phyloP scores from a whole-genome alignment of 106 monocot species.

The Phalaenopsis aphrodite region DNA sequence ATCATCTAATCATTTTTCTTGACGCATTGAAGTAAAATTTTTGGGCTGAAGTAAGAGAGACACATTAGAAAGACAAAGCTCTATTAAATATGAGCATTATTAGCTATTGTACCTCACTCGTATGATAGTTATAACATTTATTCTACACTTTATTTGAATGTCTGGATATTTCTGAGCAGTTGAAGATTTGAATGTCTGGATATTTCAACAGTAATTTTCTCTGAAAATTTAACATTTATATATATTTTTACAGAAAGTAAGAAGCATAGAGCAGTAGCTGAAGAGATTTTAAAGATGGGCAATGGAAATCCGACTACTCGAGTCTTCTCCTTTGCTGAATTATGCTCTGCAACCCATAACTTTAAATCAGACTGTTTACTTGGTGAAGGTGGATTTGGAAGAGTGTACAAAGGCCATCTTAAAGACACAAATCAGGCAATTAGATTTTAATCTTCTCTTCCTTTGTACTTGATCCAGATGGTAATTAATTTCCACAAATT shows the following conservation, averaged over 20 bases:
- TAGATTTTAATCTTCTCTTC: background rate
- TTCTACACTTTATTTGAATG: too few species aligned
- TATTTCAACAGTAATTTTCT: background rate
- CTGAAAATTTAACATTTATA: background rate
- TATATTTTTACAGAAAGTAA: constrained; percentile 17
- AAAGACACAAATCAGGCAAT: constrained; percentile 25
- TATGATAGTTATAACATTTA: too few species aligned
- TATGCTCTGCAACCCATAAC: constrained; percentile 12
- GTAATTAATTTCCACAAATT: background rate
- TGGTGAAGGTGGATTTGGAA: constrained; percentile 32
- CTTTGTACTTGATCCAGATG: too few species aligned
- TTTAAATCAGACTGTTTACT: constrained; percentile 18
- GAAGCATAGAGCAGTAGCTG: constrained; percentile 14
- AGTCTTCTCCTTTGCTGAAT: constrained; percentile 16
- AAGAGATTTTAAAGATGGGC: constrained; percentile 24
- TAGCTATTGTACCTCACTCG: too few species aligned
- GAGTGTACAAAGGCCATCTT: constrained; percentile 22
- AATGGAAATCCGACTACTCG: constrained; percentile 8
- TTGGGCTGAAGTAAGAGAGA: too few species aligned
- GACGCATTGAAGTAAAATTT: too few species aligned
- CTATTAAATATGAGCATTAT: too few species aligned
- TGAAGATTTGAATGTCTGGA: too few species aligned
- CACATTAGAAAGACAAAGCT: too few species aligned
- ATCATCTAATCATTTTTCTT: too few species aligned
- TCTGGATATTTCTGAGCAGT: too few species aligned